A percentile compares a stretch with the other conserved stretches of the same genome.
Conservation (phyloP, 225 moss, liverwort and hornwort genomes). For the Rhytidiadelphus loreus region DNA sequence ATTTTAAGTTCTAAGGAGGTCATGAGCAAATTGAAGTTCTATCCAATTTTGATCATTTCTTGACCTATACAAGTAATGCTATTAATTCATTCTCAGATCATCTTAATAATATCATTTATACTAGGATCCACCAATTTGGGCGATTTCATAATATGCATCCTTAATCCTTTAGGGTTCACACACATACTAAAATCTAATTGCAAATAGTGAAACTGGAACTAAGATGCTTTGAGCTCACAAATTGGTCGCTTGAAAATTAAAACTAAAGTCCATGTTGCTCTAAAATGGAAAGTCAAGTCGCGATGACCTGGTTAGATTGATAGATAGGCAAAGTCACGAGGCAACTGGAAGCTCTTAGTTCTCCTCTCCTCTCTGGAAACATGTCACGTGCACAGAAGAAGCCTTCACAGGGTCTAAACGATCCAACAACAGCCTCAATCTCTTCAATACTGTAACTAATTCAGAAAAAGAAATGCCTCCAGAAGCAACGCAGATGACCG, state of each 20-base stretch:
- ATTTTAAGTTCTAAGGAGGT: background rate
- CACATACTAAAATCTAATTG: background rate
- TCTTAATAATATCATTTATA: background rate
- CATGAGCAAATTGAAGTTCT: background rate
- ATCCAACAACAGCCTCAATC: background rate
- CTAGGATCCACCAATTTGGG: background rate
- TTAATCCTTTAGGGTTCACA: background rate
- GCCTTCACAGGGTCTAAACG: background rate
- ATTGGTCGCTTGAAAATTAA: background rate
- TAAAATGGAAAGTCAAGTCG: background rate
- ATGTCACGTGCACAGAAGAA: background rate
- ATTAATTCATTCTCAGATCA: background rate
- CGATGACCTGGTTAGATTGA: background rate
- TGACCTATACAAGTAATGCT: background rate
- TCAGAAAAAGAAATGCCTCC: background rate
- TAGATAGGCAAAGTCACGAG: background rate
- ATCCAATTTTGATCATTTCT: background rate
- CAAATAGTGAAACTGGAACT: background rate
- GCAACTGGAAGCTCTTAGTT: background rate
- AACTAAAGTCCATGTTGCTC: background rate
- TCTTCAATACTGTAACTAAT: background rate
- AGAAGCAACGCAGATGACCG: background rate
- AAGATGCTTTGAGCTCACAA: background rate
- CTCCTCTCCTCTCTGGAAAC: background rate
- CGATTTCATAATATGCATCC: background rate